phyloP scores from a whole-genome alignment of 306 rosid species.

The Prunus mongolica region DNA sequence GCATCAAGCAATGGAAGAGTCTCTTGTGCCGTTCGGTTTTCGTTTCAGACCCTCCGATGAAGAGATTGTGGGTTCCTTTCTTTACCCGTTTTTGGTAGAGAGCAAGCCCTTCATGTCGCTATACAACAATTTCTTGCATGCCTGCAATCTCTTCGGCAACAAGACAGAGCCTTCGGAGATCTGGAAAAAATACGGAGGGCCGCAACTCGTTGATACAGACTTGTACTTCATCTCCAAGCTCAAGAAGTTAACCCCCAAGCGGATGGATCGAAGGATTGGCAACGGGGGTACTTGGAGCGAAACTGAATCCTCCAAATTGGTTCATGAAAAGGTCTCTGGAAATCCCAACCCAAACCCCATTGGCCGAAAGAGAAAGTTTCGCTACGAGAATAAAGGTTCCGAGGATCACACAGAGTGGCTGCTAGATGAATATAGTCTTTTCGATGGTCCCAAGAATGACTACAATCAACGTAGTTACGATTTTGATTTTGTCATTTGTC shows the following conservation, averaged over 20 bases:
- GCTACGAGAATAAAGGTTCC: neutral
- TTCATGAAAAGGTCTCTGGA: neutral
- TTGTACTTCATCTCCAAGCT: neutral
- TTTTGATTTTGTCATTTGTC: neutral
- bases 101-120: neutral
- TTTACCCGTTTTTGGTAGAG: neutral
- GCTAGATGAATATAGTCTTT: neutral
- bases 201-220: neutral
- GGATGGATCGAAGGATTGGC: neutral
- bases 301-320: neutral
- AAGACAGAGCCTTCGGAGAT: neutral
- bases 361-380: neutral
- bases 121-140: neutral
- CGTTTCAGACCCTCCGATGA: no score
- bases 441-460: neutral
- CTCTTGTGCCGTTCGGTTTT: no score
- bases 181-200: neutral
- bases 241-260: neutral
- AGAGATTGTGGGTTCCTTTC: neutral
- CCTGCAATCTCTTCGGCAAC: neutral
- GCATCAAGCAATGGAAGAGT: no score
- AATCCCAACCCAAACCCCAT: neutral
- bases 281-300: neutral
- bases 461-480: neutral
- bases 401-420: neutral